A percentile compares a stretch with the other conserved stretches of the same genome.
Conservation (phyloP, 768 basidiomycete genomes). For the Suillus hirtellus region DNA sequence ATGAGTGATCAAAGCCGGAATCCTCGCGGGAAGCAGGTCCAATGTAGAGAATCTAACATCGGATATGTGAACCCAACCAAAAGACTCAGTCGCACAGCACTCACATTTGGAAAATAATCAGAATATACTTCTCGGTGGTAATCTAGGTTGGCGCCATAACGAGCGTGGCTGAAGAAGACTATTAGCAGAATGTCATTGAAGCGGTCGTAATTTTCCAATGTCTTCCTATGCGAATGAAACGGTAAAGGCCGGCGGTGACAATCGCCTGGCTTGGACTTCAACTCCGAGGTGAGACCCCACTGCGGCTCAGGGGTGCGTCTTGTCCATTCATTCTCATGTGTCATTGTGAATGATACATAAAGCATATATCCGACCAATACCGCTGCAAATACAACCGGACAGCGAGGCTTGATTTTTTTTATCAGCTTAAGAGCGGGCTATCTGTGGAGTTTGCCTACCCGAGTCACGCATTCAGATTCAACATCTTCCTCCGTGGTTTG, state of each 20-base stretch:
- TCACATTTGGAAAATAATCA: conserved; percentile 51
- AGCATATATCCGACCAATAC: conserved; percentile 6
- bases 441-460: neutral
- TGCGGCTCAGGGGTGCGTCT: neutral
- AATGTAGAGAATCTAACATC: conserved; percentile 45
- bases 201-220: conserved; percentile 30
- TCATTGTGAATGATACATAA: neutral
- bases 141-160: conserved; percentile 49
- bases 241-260: conserved; percentile 28
- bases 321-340: conserved; percentile 5
- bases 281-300: conserved; percentile 1
- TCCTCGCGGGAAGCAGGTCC: conserved; percentile 49
- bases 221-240: conserved; percentile 15
- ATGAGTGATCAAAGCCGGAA: conserved; percentile 46
- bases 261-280: neutral
- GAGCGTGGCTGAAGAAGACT: conserved; percentile 51
- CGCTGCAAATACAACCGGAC: neutral
- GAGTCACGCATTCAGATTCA: neutral
- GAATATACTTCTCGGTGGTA: conserved; percentile 47
- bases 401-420: neutral
- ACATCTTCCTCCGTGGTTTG: neutral
- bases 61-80: neutral
- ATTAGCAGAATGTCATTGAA: conserved; percentile 47
- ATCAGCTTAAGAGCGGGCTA: neutral
- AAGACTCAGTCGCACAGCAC: conserved; percentile 15